Conservation (phyloP, 2,329 filamentous ascomycete genomes). For the Xylariaceae sp. region DNA sequence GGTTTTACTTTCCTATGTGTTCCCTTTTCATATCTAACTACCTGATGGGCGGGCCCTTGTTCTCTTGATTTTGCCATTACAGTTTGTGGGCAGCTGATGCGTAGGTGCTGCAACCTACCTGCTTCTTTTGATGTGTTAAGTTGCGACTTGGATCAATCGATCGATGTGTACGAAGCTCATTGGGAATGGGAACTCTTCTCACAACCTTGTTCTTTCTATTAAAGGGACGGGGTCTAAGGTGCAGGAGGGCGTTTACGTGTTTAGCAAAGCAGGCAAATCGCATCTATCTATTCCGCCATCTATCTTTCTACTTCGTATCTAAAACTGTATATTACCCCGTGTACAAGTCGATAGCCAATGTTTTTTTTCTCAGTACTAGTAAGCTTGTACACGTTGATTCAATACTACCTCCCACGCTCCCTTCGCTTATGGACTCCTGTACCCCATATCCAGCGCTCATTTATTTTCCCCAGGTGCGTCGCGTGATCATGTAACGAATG, state of each 20-base stretch:
- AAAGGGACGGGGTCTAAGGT: background rate
- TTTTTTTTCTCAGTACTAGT: no score
- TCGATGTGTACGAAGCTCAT: background rate
- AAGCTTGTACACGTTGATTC: no score
- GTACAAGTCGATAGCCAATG: no score
- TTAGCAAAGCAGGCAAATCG: background rate
- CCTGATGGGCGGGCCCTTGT: background rate
- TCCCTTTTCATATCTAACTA: background rate
- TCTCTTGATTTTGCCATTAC: background rate
- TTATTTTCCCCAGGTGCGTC: no score
- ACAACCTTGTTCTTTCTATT: background rate
- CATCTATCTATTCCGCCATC: background rate
- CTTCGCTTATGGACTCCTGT: no score
- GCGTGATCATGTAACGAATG: no score
- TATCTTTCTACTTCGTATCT: no score
- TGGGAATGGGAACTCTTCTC: background rate
- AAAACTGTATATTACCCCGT: no score
- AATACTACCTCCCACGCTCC: no score
- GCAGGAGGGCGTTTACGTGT: background rate
- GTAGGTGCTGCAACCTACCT: background rate
- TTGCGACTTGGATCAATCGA: background rate
- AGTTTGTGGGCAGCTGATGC: constrained; percentile 4
- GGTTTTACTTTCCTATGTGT: background rate
- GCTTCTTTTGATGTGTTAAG: background rate
- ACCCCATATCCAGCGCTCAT: no score